Base-by-base conservation (phyloP, 768 basidiomycete species). In the Tubosaeta brunneosetosa region DNA sequence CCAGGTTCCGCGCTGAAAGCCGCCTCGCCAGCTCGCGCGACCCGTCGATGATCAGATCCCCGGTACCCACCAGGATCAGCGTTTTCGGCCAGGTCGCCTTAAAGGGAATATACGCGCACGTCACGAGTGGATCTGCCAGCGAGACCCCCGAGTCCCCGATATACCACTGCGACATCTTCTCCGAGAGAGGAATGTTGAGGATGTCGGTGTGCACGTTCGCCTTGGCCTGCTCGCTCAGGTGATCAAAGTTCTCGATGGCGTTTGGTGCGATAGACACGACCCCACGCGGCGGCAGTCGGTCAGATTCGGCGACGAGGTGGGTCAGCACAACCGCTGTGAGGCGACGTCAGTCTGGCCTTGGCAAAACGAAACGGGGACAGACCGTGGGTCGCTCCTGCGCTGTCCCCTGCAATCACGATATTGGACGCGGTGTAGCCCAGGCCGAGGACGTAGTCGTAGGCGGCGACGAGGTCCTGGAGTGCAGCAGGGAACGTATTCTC, bases 181-280 rank as follows among this genome's bases (percentile, higher is more conserved):
- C 22, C 11, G 22, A 40, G 1, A 1, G 0, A 2, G 44, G n/a
- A 11, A 43, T 0, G 6, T 37, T 11, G 13, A 57, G 3, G 7
- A 52, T 13, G 38, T 67, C 62, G 1, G 19, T 31, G 12, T 2
- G 29, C 3, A 9, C 29, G 4, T 38, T 3, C 33, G 34, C 51
- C 17, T 46, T 44, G 43, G 50, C 45, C 2, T 49, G 13, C 6
- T 55, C 55, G 40, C 48, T 50, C 13, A 26, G 1, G n/a, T 0
- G 1, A 12, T 55, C 48, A 3, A 3, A 14, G 0, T 11, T 13
- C 9, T 14, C 50, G 4, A 44, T 45, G 3, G 49, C n/a, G 4
- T 0, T 6, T 0, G 87, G 86, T 0, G 83, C 72, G 29, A 88
- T 73, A 19, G 84, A 68, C 25, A 81, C 69, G 56, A 89, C 67